Conservation (phyloP, 495 filamentous ascomycete genomes). For the Pyronema omphalodes region DNA sequence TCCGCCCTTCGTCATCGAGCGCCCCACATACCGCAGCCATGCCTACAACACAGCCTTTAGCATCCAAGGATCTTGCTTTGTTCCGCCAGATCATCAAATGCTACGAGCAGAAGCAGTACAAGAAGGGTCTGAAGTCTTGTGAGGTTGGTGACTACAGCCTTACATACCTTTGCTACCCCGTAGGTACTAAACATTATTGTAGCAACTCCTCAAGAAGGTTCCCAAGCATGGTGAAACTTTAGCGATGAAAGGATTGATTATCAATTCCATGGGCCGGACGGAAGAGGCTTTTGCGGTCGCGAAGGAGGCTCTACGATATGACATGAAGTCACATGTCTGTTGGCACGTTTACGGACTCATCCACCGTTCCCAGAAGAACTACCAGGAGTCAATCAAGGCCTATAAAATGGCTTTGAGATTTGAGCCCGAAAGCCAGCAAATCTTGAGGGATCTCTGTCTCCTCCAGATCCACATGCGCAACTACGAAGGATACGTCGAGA, state of each 20-base stretch:
- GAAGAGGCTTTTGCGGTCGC: conserved; percentile 87
- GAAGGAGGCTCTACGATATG: conserved; percentile 74
- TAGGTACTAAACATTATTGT: conserved; percentile 17
- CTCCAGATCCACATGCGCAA: conserved; percentile 95
- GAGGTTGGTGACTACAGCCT: conserved; percentile 10
- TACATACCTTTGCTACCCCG: not conserved
- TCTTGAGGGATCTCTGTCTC: conserved; percentile 80
- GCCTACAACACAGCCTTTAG: conserved; percentile 65
- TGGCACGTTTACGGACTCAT: conserved; percentile 99
- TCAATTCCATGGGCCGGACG: conserved; percentile 73
- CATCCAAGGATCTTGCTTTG: conserved; percentile 76
- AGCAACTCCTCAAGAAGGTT: conserved; percentile 84
- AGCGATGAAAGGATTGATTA: conserved; percentile 96
- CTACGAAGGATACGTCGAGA: conserved; percentile 81
- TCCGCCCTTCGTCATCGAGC: not conserved
- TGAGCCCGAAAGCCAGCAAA: conserved; percentile 83
- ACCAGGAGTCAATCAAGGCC: conserved; percentile 95
- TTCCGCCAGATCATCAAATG: conserved; percentile 85
- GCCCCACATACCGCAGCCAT: conserved; percentile 1
- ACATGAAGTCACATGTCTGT: conserved; percentile 98
- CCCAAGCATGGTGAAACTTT: conserved; percentile 95
- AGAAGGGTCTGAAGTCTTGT: conserved; percentile 44
- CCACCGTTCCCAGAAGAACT: conserved; percentile 85
- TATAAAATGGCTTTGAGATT: conserved; percentile 87
- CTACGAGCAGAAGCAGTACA: conserved; percentile 98